Evolutionary conservation across 2,329 filamentous ascomycete species (phyloP).

Genomic region (Alternaria gansuensis): DNA sequence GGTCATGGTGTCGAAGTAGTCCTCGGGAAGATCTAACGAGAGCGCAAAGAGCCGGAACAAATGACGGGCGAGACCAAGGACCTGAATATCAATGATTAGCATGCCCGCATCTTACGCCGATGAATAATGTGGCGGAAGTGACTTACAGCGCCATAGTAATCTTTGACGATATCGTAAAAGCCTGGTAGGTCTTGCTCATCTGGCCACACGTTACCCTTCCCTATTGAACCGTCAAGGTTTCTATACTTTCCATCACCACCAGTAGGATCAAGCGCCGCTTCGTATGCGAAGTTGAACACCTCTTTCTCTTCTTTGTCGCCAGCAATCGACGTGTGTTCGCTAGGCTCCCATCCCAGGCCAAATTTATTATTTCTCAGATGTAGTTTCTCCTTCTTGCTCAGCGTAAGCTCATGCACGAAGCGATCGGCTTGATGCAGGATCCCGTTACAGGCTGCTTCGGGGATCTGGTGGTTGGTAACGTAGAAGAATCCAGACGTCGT

Average conservation of each 20-base stretch:
- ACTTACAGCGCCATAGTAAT: conserved; percentile 52
- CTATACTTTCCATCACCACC: conserved; percentile 55
- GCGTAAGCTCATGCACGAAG: conserved; percentile 47
- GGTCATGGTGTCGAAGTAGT: conserved; percentile 53
- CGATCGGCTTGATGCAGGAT: conserved; percentile 52
- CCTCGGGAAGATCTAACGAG: conserved; percentile 50
- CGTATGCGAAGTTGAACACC: conserved; percentile 57
- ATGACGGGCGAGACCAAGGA: conserved; percentile 53
- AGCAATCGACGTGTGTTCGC: conserved; percentile 54
- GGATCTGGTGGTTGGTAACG: conserved; percentile 52
- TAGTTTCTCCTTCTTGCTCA: conserved; percentile 50
- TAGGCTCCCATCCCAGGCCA: conserved; percentile 55
- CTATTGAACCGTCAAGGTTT: conserved; percentile 52
- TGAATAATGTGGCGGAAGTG: not conserved
- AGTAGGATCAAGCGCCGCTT: conserved; percentile 50
- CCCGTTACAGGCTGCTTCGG: conserved; percentile 34
- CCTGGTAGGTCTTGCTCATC: conserved; percentile 52
- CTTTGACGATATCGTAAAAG: conserved; percentile 50
- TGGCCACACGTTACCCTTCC: conserved; percentile 54
- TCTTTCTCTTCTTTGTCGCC: conserved; percentile 55
- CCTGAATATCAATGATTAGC: conserved; percentile 14
- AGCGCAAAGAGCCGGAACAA: conserved; percentile 55
- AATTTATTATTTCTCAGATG: conserved; percentile 54
- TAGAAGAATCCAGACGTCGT: conserved; percentile 56
- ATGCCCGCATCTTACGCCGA: not conserved